Conservation (phyloP, 371 early-diverging fungal genomes). For the Mucor sp. region DNA sequence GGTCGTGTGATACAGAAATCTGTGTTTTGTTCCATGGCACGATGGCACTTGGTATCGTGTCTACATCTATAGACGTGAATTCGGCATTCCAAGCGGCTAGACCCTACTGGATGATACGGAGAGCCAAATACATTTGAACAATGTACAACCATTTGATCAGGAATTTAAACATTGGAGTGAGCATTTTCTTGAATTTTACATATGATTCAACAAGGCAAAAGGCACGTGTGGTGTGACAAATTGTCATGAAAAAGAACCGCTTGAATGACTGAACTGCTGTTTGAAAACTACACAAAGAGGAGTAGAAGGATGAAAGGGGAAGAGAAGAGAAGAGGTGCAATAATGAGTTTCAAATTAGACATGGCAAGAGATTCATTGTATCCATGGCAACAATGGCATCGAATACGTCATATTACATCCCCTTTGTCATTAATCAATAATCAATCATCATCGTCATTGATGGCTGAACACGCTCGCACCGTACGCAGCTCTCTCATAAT, state of each 20-base stretch:
- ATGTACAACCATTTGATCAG: background rate
- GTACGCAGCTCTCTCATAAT: background rate
- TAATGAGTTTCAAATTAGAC: background rate
- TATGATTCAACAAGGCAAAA: background rate
- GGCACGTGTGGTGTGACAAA: background rate
- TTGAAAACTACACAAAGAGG: background rate
- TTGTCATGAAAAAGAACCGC: background rate
- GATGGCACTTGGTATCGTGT: constrained; percentile 1
- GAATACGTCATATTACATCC: background rate
- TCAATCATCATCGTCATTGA: background rate
- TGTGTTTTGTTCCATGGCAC: background rate
- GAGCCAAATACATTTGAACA: background rate
- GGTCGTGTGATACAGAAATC: background rate
- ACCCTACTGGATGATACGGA: background rate
- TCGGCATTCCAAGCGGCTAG: background rate
- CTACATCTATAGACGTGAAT: background rate
- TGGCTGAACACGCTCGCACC: background rate
- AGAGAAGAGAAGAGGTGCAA: background rate
- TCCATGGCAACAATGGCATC: background rate
- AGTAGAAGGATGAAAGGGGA: background rate
- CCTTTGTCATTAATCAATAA: background rate
- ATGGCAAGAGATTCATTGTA: background rate
- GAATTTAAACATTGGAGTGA: background rate
- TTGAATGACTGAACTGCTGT: background rate
- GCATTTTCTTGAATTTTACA: background rate